These are phyloP conservation scores for Colletotrichum lentis DNA, from an alignment of 2,329 filamentous ascomycete species.

Conservation along the genomic window DNA sequence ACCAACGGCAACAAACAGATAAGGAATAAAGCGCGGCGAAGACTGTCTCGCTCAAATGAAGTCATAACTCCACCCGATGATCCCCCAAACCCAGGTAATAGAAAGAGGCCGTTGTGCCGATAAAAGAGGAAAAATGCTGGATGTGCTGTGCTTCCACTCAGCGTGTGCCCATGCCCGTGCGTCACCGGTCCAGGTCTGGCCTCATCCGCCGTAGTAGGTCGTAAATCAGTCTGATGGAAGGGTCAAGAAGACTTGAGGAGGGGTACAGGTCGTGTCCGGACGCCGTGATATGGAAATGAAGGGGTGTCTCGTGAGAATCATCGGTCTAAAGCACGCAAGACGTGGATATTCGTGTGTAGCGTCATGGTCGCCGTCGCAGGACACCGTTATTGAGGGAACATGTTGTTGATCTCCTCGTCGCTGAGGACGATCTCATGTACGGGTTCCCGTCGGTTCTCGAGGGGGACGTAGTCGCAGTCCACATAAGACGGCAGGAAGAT, in stretches of 20 bases:
- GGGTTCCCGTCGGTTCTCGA: constrained; percentile 79
- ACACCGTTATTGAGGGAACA: constrained; percentile 67
- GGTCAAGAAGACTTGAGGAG: constrained; percentile 13
- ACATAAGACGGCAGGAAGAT: constrained; percentile 83
- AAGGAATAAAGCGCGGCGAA: constrained; percentile 24
- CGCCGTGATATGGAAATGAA: constrained; percentile 35
- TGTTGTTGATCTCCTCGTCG: constrained; percentile 76
- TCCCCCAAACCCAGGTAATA: constrained; percentile 13
- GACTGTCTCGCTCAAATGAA: constrained; percentile 14
- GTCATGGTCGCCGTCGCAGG: constrained; percentile 18
- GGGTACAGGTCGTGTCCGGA: constrained; percentile 33
- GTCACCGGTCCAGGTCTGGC: constrained; percentile 13
- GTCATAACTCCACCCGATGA: constrained; percentile 31
- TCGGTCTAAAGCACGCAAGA: constrained; percentile 43
- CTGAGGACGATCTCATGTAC: constrained; percentile 80
- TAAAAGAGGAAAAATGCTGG: constrained; percentile 23
- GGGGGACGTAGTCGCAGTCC: constrained; percentile 76
- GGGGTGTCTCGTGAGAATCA: constrained; percentile 38
- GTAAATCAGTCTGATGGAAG: constrained; percentile 27
- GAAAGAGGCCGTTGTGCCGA: constrained; percentile 3
- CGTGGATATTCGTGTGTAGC: constrained; percentile 27
- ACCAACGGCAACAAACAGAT: constrained; percentile 20
- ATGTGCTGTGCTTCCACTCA: constrained; percentile 31
- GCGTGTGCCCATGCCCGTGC: constrained; percentile 23
- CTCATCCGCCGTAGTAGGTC: constrained; percentile 26